Percentiles rank a stretch among this genome's conserved stretches.
Conservation (phyloP, 352 stramenopile genomes). For the Aphanomyces stellatus region DNA sequence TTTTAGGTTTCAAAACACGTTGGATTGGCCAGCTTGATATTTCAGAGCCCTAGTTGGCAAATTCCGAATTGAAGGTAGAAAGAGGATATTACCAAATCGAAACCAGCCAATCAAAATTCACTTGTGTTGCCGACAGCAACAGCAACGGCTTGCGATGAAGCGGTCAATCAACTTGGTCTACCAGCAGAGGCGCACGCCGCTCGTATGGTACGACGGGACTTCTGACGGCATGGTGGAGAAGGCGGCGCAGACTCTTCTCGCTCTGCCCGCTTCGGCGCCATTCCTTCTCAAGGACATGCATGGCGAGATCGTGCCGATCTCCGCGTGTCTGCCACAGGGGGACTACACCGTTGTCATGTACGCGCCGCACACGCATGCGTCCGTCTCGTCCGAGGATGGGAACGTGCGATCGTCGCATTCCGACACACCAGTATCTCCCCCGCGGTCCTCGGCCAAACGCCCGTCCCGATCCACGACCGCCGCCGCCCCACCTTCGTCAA, state of each 20-base stretch:
- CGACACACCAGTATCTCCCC: neutral
- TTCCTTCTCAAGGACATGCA: constrained; percentile 9
- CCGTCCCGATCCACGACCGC: neutral
- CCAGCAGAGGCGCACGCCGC: neutral
- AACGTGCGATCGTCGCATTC: neutral
- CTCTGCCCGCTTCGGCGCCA: neutral
- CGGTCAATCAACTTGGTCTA: constrained; percentile 1
- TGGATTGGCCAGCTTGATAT: too few relatives aligned
- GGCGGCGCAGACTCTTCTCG: neutral
- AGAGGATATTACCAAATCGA: neutral
- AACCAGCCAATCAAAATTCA: neutral
- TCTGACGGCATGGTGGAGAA: constrained; percentile 10
- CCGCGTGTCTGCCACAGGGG: neutral
- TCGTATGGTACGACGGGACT: constrained; percentile 18
- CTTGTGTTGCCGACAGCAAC: too few relatives aligned
- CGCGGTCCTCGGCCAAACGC: neutral
- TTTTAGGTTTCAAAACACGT: too few relatives aligned
- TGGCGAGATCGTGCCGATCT: constrained; percentile 4
- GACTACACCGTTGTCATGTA: constrained; percentile 2
- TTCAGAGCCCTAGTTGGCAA: neutral
- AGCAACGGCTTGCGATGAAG: constrained; percentile 8
- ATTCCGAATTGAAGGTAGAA: neutral
- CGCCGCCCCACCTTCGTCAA: neutral
- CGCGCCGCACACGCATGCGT: neutral
- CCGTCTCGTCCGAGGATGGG: too few relatives aligned